Conservation (phyloP, 2,329 filamentous ascomycete genomes). For the Phialocephala sp. region DNA sequence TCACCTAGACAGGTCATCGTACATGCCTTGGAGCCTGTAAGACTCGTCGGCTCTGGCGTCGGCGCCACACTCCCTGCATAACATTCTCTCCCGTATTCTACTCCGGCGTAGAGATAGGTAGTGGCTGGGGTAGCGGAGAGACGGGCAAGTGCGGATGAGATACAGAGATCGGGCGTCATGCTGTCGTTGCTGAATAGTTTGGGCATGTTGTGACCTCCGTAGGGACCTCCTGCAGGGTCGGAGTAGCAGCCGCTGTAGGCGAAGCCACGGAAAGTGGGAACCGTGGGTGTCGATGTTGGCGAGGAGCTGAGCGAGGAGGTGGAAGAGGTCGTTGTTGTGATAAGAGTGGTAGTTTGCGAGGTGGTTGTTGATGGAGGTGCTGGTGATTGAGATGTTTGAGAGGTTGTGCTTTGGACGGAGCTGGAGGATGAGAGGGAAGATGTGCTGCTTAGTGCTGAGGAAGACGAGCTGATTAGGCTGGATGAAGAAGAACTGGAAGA, state of each 20-base stretch:
- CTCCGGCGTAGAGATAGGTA: conserved; percentile 39
- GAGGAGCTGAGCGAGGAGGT: conserved; percentile 1
- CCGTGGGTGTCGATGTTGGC: conserved; percentile 1
- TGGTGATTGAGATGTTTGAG: conserved; percentile 11
- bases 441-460: conserved; percentile 3
- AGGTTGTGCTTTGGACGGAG: background rate
- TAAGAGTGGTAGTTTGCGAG: conserved; percentile 17
- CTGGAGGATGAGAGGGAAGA: conserved; percentile 5
- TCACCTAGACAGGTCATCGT: conserved; percentile 41
- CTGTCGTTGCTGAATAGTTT: conserved; percentile 43
- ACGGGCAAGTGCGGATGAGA: conserved; percentile 41
- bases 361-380: conserved; percentile 10
- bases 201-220: conserved; percentile 41
- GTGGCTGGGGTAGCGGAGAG: conserved; percentile 40
- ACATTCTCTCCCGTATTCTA: conserved; percentile 46
- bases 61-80: conserved; percentile 40
- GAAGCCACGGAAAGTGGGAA: conserved; percentile 39
- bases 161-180: conserved; percentile 45
- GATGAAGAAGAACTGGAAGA: background rate
- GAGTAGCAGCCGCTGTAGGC: conserved; percentile 42
- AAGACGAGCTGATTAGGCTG: conserved; percentile 8
- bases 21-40: conserved; percentile 43
- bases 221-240: conserved; percentile 34
- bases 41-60: conserved; percentile 33
- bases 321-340: conserved; percentile 16